These are phyloP conservation scores for Babesia caballi DNA, from an alignment of 169 alveolate species.

Conservation along the genomic window DNA sequence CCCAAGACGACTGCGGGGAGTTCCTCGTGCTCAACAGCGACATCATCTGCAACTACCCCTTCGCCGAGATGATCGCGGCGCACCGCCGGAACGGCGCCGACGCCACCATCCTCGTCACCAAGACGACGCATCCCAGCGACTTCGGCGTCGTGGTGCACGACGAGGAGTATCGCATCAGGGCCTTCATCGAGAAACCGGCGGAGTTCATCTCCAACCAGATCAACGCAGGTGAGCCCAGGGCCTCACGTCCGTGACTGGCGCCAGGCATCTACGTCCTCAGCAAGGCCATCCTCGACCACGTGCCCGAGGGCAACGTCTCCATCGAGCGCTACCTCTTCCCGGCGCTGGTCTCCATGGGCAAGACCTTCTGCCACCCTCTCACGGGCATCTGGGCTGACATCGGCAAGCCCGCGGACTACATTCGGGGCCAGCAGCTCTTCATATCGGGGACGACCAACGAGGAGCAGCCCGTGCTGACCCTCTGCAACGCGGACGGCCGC, in stretches of 20 bases:
- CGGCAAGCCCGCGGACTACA: conserved; percentile 72
- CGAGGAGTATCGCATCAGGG: conserved; percentile 80
- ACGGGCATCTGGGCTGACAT: conserved; percentile 83
- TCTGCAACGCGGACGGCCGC: not conserved
- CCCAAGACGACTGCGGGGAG: conserved; percentile 80
- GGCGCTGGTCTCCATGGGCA: conserved; percentile 81
- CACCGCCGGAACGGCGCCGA: conserved; percentile 88
- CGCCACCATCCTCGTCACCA: conserved; percentile 87
- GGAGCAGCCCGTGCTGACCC: not conserved
- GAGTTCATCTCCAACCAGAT: conserved; percentile 85
- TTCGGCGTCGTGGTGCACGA: conserved; percentile 95
- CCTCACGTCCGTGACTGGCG: not conserved
- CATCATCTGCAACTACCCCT: conserved; percentile 93
- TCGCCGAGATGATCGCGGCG: conserved; percentile 88
- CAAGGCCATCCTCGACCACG: conserved; percentile 82
- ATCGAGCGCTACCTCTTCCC: conserved; percentile 96
- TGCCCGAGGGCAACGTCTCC: conserved; percentile 86
- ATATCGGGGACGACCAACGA: conserved; percentile 3
- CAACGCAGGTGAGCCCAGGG: conserved; percentile 76
- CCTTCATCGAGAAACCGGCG: conserved; percentile 94
- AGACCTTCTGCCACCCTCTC: conserved; percentile 73
- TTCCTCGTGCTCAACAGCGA: conserved; percentile 95
- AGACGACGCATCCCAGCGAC: conserved; percentile 93
- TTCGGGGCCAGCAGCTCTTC: conserved; percentile 67
- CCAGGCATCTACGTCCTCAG: conserved; percentile 88